Percentiles rank a stretch among this genome's conserved stretches.
Conservation (phyloP, 306 rosid genomes). For the Mimosa bimucronata region DNA sequence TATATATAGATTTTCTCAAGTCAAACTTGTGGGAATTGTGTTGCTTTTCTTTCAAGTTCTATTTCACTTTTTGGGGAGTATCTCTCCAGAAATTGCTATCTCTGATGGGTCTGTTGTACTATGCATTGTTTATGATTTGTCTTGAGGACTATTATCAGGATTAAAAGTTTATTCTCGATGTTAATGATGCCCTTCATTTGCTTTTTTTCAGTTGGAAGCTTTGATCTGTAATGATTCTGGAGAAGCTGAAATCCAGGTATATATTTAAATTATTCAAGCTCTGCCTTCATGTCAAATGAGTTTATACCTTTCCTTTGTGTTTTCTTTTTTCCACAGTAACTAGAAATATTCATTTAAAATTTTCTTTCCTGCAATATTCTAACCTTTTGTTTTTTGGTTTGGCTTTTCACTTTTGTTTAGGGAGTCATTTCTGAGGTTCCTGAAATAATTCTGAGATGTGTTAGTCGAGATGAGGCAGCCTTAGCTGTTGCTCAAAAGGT, state of each 20-base stretch:
- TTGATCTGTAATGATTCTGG: constrained; percentile 71
- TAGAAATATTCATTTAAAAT: background rate
- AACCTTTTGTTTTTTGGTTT: constrained; percentile 30
- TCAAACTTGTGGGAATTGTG: background rate
- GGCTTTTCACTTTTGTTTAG: constrained; percentile 47
- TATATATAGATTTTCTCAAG: background rate
- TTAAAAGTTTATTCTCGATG: constrained; percentile 4
- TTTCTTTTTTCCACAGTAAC: constrained; percentile 3
- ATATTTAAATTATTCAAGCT: constrained; percentile 11
- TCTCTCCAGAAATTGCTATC: background rate
- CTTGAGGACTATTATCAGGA: constrained; percentile 1
- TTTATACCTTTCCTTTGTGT: background rate
- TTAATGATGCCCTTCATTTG: constrained; percentile 26
- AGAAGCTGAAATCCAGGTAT: constrained; percentile 89
- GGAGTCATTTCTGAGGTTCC: constrained; percentile 89
- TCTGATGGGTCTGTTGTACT: constrained; percentile 9
- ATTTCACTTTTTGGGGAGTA: background rate
- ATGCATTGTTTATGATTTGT: constrained; percentile 22
- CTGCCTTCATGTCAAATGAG: background rate
- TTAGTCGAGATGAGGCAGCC: constrained; percentile 98
- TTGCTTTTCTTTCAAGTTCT: background rate
- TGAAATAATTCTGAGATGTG: constrained; percentile 85
- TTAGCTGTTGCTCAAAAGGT: constrained; percentile 99
- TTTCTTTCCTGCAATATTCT: background rate
- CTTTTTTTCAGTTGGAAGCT: constrained; percentile 78